Base-by-base conservation (phyloP, 306 rosid species). In the Sophora flavescens region DNA sequence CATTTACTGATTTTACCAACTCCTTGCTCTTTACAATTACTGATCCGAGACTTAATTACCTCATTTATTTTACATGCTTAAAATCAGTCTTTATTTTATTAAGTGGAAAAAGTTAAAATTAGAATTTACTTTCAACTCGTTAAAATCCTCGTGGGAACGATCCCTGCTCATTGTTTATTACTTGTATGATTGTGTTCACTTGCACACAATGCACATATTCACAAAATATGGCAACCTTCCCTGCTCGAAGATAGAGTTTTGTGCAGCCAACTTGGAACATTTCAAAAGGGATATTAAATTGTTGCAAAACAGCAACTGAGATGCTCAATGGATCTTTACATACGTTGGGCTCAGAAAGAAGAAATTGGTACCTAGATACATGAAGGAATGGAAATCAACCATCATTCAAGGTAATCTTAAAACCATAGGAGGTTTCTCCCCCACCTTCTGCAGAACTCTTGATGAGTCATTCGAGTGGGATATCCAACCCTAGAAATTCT, bases 221-320 rank as follows among this genome's bases (percentile, higher is more conserved):
- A n/a, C n/a, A n/a, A n/a, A n/a, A n/a, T n/a, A n/a, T n/a, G n/a
- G n/a, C n/a, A n/a, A 89, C 99, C 98, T 89, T 92, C 72, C 91
- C 99, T 6, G 87, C 78, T 79, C 91, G 93, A 71, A 92, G 91
- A 82, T 83, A 88, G 68, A 96, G 78, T 86, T 96, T 96, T 5
- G 91, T 84, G 79, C 81, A 89, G 76, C 99, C 99, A 84, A 92
- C 81, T 75, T 86, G 98, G 82, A 84, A 96, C 96, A 93, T 86
- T 78, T 89, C 97, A 52, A 91, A 89, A 75, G 81, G 93, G 88
- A 88, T 68, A 60, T 73, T 83, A 78, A 89, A 86, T 60, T 89
- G 89, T 80, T 84, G 90, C 63, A 96, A 64, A 71, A 96, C 82
- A 60, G 96, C 90, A 62, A 91, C 78, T 5, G 97, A 89, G 77